phyloP scores from a whole-genome alignment of 129 eudicot genomes.

The Tanacetum coccineum region DNA sequence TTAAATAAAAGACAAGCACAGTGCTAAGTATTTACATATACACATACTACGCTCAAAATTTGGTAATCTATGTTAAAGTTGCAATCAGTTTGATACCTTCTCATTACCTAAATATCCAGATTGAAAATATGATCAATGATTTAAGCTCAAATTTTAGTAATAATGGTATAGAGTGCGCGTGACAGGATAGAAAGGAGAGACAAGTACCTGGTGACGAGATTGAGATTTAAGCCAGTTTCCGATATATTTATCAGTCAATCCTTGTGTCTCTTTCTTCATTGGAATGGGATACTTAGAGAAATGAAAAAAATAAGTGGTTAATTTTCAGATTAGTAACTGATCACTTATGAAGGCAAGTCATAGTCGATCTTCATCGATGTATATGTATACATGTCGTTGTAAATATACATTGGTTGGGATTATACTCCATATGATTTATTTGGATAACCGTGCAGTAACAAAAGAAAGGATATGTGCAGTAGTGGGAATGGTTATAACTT shows the following conservation, averaged over 20 bases:
- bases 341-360: background rate
- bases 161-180: background rate
- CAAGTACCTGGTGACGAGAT: slow-evolving; percentile 82
- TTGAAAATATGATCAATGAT: background rate
- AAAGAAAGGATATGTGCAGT: background rate
- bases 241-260: slow-evolving; percentile 72
- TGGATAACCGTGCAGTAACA: no score
- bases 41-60: background rate
- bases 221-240: slow-evolving; percentile 89
- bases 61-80: background rate
- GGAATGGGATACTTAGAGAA: slow-evolving; percentile 71
- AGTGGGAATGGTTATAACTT: slow-evolving; percentile 15
- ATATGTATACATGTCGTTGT: slow-evolving; percentile 10
- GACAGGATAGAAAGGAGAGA: background rate
- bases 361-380: no score
- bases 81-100: background rate
- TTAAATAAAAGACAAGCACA: background rate
- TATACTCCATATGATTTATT: background rate
- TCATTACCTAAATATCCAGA: background rate
- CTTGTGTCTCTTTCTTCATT: slow-evolving; percentile 82
- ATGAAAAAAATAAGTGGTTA: slow-evolving; percentile 8
- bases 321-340: background rate
- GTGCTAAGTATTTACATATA: background rate
- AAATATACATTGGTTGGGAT: background rate
- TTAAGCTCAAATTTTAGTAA: background rate